Evolutionary conservation across 345 rosid species (phyloP).

Genomic region (Moricandia moricandioides): DNA sequence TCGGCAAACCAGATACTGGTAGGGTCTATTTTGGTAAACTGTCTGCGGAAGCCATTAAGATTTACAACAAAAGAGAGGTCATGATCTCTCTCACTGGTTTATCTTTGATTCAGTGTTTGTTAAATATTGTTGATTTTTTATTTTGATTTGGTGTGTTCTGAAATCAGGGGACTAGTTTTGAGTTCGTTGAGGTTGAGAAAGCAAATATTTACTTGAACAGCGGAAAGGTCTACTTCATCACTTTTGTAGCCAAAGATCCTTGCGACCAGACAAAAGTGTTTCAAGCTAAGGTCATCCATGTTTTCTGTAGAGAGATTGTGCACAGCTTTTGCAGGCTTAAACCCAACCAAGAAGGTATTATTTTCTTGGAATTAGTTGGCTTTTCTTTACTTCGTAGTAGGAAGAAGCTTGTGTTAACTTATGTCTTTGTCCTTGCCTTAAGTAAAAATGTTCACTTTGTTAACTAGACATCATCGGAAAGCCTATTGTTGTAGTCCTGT

Average conservation of each 20-base stretch:
- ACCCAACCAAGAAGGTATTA: neutral
- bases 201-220: neutral
- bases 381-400: neutral
- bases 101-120: neutral
- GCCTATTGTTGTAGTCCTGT: no score
- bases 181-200: neutral
- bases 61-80: neutral
- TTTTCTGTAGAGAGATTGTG: neutral
- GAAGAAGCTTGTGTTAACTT: no score
- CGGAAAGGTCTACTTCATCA: neutral
- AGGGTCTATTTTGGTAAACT: neutral
- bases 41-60: neutral
- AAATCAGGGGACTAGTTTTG: neutral
- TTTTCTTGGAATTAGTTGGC: no score
- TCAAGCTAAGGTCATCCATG: neutral
- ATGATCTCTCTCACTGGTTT: neutral
- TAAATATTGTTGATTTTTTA: neutral
- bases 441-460: no score
- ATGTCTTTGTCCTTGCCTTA: no score
- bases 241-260: neutral
- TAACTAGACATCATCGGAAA: no score
- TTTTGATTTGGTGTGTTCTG: neutral
- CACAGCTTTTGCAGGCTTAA: constrained; percentile 1
- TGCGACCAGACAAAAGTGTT: neutral
- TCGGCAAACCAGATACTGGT: neutral